phyloP scores from a whole-genome alignment of 495 filamentous ascomycete genomes.

The Talaromyces ruber region DNA sequence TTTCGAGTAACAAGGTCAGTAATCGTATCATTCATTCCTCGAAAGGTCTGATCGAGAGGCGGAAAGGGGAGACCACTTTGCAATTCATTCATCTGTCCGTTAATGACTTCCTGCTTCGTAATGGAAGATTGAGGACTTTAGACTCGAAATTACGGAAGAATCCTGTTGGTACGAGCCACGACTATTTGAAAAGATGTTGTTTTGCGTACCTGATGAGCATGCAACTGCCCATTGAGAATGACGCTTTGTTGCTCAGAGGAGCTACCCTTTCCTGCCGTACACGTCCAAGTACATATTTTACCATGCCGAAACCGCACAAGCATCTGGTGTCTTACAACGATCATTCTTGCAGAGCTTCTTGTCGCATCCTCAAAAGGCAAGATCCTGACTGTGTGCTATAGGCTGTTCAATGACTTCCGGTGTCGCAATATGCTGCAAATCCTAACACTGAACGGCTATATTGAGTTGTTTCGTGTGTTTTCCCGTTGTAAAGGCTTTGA shows the following conservation, averaged over 20 bases:
- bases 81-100: slow-evolving; percentile 45
- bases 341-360: neutral
- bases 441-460: too few species aligned
- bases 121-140: slow-evolving; percentile 24
- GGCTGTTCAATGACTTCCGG: too few species aligned
- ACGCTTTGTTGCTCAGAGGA: slow-evolving; percentile 4
- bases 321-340: slow-evolving; percentile 21
- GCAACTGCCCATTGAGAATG: neutral
- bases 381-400: too few species aligned
- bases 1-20: neutral
- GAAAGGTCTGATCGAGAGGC: slow-evolving; percentile 34
- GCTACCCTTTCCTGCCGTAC: slow-evolving; percentile 38
- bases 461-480: too few species aligned
- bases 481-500: too few species aligned
- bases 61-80: slow-evolving; percentile 15
- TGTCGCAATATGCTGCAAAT: too few species aligned
- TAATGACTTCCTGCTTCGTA: slow-evolving; percentile 28
- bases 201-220: slow-evolving; percentile 12
- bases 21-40: slow-evolving; percentile 23
- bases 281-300: slow-evolving; percentile 30
- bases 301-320: slow-evolving; percentile 33
- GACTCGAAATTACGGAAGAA: slow-evolving; percentile 19
- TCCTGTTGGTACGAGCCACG: slow-evolving; percentile 20
- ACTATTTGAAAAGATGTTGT: slow-evolving; percentile 28
- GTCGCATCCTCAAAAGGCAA: too few species aligned